Evolutionary conservation across 495 filamentous ascomycete species (phyloP), one percentile per base, ranked within the genome.

Genomic region (Xylaria grammica): DNA sequence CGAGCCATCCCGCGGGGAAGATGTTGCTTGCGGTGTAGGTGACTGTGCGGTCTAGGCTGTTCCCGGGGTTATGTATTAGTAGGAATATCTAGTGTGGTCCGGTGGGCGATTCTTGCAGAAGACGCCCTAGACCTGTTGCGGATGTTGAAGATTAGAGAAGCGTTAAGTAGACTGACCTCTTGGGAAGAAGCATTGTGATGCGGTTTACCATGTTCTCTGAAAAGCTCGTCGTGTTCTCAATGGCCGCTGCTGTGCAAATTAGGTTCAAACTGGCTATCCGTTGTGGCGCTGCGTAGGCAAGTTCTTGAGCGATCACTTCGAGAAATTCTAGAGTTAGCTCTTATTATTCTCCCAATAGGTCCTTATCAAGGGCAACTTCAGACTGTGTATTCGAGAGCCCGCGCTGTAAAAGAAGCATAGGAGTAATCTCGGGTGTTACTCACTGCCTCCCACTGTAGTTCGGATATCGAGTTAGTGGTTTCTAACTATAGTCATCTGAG

Each of bases 241-340:
- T 82, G 10, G 79, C 76, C 3, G 92, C 86, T 9, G 89, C 90
- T 3, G 92, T 94, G 69, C 88, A 89, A 66, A 91, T 73, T 6
- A 96, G 83, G 17, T 81, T 85, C 38, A 96, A 74, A 15, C 86
- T 87, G 24, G 82, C 82, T 53, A 96, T 81, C 22, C 87, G 79
- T 1, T 80, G 66, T 1, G 91, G 90, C 42, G 87, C 85, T 4
- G 87, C 78, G 60, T 81, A 81, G 19, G 84, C 90, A 44, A 91
- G 68, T 74, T 96, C 92, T 76, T 96, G 92, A 15, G 90, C 87
- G 71, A 96, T 95, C 92, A 96, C 96, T 66, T 93, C 91, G 60
- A 29, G 90, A 90, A 78, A 94, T 87, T 36, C 17, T 15, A 20
- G 59, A 15, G 42, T 60, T 7, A 60, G 58, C 45, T 0, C 17